Evolutionary conservation across 495 filamentous ascomycete species (phyloP).

Genomic region (Aspergillus baeticus): DNA sequence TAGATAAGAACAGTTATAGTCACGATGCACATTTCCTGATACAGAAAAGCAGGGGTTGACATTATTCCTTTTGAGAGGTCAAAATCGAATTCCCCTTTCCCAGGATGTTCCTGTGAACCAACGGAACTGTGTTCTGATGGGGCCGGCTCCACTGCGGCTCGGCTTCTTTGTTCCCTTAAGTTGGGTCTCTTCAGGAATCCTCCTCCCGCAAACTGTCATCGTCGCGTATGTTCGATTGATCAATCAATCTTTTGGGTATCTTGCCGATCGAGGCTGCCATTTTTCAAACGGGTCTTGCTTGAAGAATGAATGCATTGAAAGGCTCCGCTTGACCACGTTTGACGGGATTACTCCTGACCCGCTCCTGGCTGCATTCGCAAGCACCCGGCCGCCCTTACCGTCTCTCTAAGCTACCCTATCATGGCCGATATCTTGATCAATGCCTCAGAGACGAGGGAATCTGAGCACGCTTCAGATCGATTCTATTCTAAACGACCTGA

Average conservation of each 20-base stretch:
- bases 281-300: not conserved
- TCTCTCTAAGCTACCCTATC: conserved; percentile 6
- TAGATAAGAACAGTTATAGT: not conserved
- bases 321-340: not conserved
- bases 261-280: not conserved
- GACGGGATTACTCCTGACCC: conserved; percentile 13
- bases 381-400: not conserved
- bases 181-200: conserved; percentile 27
- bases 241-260: not conserved
- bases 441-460: conserved; percentile 20
- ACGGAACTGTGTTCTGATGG: conserved; percentile 13
- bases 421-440: conserved; percentile 29
- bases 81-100: conserved; percentile 2
- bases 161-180: conserved; percentile 8
- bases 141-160: conserved; percentile 34
- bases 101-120: conserved; percentile 21
- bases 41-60: not conserved
- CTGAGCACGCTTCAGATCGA: conserved; percentile 20
- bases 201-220: conserved; percentile 14
- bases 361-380: conserved; percentile 6
- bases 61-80: not conserved
- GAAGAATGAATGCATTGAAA: conserved; percentile 2
- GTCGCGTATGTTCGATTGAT: not conserved
- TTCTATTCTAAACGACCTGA: conserved; percentile 25
- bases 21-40: not conserved